Evolutionary conservation across 768 basidiomycete species (phyloP), one percentile per base, ranked within the genome.

Genomic region (Lepiota subincarnata): DNA sequence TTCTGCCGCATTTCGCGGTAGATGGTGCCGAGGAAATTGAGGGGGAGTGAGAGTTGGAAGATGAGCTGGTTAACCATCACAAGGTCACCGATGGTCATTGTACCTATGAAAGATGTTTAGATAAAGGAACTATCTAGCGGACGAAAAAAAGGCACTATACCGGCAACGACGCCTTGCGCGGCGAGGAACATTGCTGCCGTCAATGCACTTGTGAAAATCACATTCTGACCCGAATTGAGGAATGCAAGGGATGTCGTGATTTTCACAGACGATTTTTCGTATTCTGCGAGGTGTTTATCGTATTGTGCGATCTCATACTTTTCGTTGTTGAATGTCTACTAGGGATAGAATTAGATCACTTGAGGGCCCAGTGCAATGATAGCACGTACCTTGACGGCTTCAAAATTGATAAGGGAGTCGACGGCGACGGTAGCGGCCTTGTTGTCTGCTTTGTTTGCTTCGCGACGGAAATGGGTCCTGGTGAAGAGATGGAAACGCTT

Each of bases 51-150:
- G 0, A 99, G 74, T 64, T 99, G 97, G 75, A 99, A 99, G 31
- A 98, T 93, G 20, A 99, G 79, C 65, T 98, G 96, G 68, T 99
- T 99, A 61, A 97, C 89, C 96, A 99, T 98, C 60, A 99, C 97
- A 12, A 99, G 81, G 63, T 99, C 97, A 6, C 97, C 97, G 19
- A 99, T 82, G 3, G 95, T 97, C 96, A 99, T 98, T 0, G 91
- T 92, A 6, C 94, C 95, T 95, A 57, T 11, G 31, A 31, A 24
- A 10, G 10, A 26, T 38, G 20, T 2, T 56, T 40, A 55, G 39
- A 16, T 13, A 35, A 42, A 1, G 24, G 22, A 3, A 47, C 6
- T 28, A 26, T 16, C 6, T n/a, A 34, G 18, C 6, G 31, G 18
- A n/a, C n/a, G n/a, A 36, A 48, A 35, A 19, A n/a, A n/a, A 13